Conservation (phyloP, 805 yeast species). For the Yamadazyma laniorum region DNA sequence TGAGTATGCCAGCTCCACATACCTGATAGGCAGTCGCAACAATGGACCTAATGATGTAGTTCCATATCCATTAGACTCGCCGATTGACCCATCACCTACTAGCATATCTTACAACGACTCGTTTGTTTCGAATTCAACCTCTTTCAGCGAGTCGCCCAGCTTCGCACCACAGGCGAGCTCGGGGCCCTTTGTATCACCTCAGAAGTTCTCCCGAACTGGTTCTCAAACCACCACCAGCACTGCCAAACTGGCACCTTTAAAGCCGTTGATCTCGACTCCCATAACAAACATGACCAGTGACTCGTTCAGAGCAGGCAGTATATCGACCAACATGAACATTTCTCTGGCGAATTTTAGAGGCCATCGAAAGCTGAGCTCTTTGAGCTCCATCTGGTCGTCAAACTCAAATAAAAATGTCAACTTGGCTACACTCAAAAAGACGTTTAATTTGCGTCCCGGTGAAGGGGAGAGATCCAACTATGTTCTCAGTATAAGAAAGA, state of each 20-base stretch:
- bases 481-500: conserved; percentile 42
- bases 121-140: conserved; percentile 2
- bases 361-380: conserved; percentile 23
- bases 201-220: conserved; percentile 7
- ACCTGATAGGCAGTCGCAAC: neutral
- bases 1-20: conserved; percentile 3
- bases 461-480: conserved; percentile 54
- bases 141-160: neutral
- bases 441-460: conserved; percentile 39
- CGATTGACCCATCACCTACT: conserved; percentile 14
- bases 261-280: conserved; percentile 16
- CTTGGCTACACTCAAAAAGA: conserved; percentile 35
- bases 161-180: neutral
- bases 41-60: neutral
- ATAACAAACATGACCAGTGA: conserved; percentile 12
- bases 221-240: conserved; percentile 11
- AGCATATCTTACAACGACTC: conserved; percentile 7
- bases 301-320: neutral
- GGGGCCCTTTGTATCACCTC: conserved; percentile 1
- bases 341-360: neutral
- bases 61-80: conserved; percentile 20
- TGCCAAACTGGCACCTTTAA: conserved; percentile 5
- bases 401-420: conserved; percentile 35
- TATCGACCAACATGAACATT: neutral
- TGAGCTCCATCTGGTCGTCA: conserved; percentile 36